These are phyloP conservation scores for Castanopsis chinensis DNA, from an alignment of 306 rosid genomes.

Conservation along the genomic window DNA sequence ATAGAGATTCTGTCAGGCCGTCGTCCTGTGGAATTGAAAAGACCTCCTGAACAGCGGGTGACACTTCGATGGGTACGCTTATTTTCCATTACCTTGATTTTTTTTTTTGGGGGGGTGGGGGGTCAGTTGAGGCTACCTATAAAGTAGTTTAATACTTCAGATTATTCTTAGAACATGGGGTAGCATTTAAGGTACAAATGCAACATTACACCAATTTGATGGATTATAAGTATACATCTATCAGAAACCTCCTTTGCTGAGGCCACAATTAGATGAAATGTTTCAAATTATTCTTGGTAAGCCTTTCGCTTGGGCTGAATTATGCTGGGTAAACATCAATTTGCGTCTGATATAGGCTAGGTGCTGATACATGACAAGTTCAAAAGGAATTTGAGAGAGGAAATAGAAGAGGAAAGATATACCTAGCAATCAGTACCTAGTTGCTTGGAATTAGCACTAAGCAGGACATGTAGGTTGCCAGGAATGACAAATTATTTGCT, in stretches of 20 bases:
- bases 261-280: not conserved
- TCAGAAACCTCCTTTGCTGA: not conserved
- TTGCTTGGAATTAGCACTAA: too few species aligned
- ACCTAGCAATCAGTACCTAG: too few species aligned
- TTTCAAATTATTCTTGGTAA: not conserved
- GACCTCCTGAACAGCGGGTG: conserved; percentile 67
- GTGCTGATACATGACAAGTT: not conserved
- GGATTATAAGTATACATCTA: not conserved
- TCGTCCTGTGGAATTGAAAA: conserved; percentile 87
- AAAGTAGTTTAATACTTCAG: not conserved
- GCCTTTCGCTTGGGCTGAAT: not conserved
- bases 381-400: too few species aligned
- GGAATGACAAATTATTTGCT: too few species aligned
- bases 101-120: not conserved
- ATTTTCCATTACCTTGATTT: conserved; percentile 12
- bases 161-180: not conserved
- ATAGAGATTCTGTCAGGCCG: conserved; percentile 83
- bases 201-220: not conserved
- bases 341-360: too few species aligned
- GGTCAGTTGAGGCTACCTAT: not conserved
- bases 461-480: too few species aligned
- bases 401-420: too few species aligned
- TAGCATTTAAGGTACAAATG: not conserved
- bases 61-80: conserved; percentile 89
- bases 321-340: not conserved